These are phyloP conservation scores for Pyrus betulifolia DNA, from an alignment of 306 rosid genomes.

Conservation along the genomic window DNA sequence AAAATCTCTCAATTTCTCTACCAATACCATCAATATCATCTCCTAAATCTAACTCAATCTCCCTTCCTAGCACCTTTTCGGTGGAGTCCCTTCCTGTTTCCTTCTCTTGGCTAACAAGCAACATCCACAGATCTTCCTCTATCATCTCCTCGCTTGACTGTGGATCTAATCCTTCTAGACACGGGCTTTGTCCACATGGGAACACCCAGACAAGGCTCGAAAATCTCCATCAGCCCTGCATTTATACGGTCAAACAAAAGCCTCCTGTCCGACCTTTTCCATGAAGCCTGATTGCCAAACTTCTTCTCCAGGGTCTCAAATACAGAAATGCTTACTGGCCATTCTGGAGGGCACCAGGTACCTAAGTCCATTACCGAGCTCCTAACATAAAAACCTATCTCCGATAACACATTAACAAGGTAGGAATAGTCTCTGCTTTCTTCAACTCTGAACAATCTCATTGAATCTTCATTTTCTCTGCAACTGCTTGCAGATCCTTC, in stretches of 20 bases:
- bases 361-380: constrained; percentile 29
- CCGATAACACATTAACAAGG: constrained; percentile 57
- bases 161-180: constrained; percentile 44
- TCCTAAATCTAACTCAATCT: constrained; percentile 51
- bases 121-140: constrained; percentile 68
- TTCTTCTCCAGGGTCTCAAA: constrained; percentile 71
- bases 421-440: constrained; percentile 72
- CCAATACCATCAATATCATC: constrained; percentile 53
- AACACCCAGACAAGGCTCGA: constrained; percentile 40
- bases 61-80: constrained; percentile 38
- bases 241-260: constrained; percentile 76
- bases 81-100: constrained; percentile 31
- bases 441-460: constrained; percentile 37
- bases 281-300: constrained; percentile 57
- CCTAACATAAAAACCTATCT: constrained; percentile 34
- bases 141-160: constrained; percentile 33
- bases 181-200: constrained; percentile 45
- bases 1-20: constrained; percentile 50
- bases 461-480: constrained; percentile 26
- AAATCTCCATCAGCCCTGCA: constrained; percentile 43
- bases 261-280: constrained; percentile 74
- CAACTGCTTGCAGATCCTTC: constrained; percentile 25
- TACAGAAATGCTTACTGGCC: constrained; percentile 51
- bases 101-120: constrained; percentile 51
- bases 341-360: constrained; percentile 47